Base-by-base conservation (phyloP, 176 grass and related monocot genomes). In the Neostapfia colusana region DNA sequence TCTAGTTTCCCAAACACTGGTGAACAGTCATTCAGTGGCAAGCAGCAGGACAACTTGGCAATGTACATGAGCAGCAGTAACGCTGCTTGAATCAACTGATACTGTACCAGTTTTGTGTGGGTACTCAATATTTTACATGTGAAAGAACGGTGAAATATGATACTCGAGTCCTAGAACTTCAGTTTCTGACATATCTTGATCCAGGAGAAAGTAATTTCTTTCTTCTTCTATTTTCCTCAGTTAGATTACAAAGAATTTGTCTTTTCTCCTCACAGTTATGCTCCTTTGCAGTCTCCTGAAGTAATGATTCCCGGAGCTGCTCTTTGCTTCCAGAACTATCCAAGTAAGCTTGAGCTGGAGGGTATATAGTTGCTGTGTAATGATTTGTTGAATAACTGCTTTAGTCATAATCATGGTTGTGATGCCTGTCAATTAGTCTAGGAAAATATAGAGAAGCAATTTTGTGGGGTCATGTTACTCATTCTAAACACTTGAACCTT, bases 311-410 rank as follows among this genome's bases (percentile, higher is more conserved):
- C 21, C 57, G 42, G 53, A 68, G 62, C 55, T 79, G 43, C 73
- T 78, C 36, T 10, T 73, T 79, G 74, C 85, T 73, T 74, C 42
- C 54, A 53, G 56, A 87, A 53, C 61, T 58, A 60, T 59, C 74
- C 74, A 88, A 74, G 60, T 74, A 88, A 79, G 69, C 63, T 79
- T 74, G 76, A 55, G 63, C 18, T 69, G 17, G 44, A 74, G 62
- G 75, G 28, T 74, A 64, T 41, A 16, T 80, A 75, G 44, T 64
- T 45, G 53, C 25, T 69, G 63, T 67, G 63, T 74, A 27, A 27
- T 79, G 64, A 75, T 69, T 54, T 79, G 15, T 69, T 69, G 26
- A 45, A 88, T 55, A 69, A 20, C 43, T 27, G 21, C 65, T 69
- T 67, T 69, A 72, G 59, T 78, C 1, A 25, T 77, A 53, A 18